phyloP scores from a whole-genome alignment of 441 rosid genomes.

The Euphorbia schlechtendalii region DNA sequence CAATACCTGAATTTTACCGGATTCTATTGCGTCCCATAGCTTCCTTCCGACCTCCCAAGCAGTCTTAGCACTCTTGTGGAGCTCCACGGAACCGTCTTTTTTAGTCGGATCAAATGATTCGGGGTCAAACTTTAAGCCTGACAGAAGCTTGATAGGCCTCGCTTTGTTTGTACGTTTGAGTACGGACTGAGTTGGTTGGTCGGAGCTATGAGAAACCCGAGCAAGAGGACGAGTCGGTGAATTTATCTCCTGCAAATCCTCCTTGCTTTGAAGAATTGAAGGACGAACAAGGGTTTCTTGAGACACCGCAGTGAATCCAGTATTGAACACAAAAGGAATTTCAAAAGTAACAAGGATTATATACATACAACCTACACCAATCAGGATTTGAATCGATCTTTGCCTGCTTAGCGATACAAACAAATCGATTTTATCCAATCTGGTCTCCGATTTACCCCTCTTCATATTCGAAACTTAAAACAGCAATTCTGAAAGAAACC shows the following conservation, averaged over 20 bases:
- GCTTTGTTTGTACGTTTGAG: background rate
- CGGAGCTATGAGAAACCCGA: constrained; percentile 37
- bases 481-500: background rate
- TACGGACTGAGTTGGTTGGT: constrained; percentile 27
- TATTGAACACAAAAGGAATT: constrained; percentile 59
- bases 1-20: constrained; percentile 31
- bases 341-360: constrained; percentile 56
- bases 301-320: constrained; percentile 35
- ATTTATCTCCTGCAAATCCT: constrained; percentile 37
- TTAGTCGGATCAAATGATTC: constrained; percentile 40
- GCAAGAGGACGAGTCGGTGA: constrained; percentile 68
- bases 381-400: constrained; percentile 59
- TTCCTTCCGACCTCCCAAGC: constrained; percentile 75
- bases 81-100: constrained; percentile 61
- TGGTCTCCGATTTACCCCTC: constrained; percentile 31
- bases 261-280: constrained; percentile 33
- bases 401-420: constrained; percentile 39
- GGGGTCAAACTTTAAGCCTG: constrained; percentile 47
- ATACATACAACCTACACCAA: constrained; percentile 45
- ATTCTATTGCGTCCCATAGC: constrained; percentile 60
- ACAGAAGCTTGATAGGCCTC: constrained; percentile 27
- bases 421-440: constrained; percentile 35
- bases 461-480: constrained; percentile 17
- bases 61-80: constrained; percentile 60
- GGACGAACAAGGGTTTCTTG: constrained; percentile 40